phyloP scores from a whole-genome alignment of 106 monocot genomes.

The Acorus calamus region DNA sequence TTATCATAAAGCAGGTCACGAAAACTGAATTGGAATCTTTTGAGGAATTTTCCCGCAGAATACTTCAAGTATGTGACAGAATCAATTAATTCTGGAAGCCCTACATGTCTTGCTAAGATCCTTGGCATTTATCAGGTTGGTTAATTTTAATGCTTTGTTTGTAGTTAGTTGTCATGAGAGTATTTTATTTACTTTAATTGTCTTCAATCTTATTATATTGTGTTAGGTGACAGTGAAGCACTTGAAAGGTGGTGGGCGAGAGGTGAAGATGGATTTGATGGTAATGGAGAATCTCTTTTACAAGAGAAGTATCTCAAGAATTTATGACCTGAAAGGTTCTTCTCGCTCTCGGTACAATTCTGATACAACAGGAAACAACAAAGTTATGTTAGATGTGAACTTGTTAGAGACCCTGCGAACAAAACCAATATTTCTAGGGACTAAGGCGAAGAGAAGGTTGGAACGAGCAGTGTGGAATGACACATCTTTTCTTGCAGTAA shows the following conservation, averaged over 20 bases:
- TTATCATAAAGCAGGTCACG: slow-evolving; percentile 39
- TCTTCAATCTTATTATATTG: too few species aligned
- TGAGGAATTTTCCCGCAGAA: too few species aligned
- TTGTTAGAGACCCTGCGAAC: slow-evolving; percentile 63
- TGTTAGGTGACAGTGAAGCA: slow-evolving; percentile 57
- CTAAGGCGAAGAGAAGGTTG: slow-evolving; percentile 74
- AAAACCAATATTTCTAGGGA: slow-evolving; percentile 78
- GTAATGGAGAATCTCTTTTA: slow-evolving; percentile 92
- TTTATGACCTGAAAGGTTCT: slow-evolving; percentile 97
- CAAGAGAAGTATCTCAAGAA: slow-evolving; percentile 55
- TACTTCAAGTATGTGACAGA: too few species aligned
- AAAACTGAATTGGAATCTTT: too few species aligned
- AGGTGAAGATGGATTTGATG: slow-evolving; percentile 81
- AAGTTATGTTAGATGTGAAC: slow-evolving; percentile 77
- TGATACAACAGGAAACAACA: slow-evolving; percentile 62
- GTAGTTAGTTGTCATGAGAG: background rate
- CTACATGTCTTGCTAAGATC: too few species aligned
- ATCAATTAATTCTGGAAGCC: too few species aligned
- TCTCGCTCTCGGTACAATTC: slow-evolving; percentile 70
- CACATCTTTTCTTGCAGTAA: slow-evolving; percentile 96
- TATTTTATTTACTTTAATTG: background rate
- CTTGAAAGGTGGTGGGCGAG: slow-evolving; percentile 65
- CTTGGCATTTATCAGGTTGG: background rate
- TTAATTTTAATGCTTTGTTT: background rate
- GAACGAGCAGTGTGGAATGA: slow-evolving; percentile 98